phyloP scores from a whole-genome alignment of 129 eudicot genomes.

The Artemisia annua region DNA sequence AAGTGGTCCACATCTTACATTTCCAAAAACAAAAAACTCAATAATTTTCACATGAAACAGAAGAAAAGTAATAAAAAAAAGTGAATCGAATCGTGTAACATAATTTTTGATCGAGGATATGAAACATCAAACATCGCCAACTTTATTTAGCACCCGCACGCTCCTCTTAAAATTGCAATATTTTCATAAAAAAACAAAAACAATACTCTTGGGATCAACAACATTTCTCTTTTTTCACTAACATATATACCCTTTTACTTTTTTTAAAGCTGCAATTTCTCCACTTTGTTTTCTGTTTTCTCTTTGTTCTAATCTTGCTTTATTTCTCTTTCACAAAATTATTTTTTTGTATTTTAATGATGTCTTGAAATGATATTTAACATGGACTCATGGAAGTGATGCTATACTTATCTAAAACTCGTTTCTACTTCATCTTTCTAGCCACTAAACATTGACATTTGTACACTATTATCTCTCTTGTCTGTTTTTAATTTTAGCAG shows the following conservation, averaged over 20 bases:
- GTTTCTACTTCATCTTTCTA: too few relatives aligned
- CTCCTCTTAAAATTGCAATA: not conserved
- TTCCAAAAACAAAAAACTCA: not conserved
- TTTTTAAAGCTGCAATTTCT: slow-evolving; percentile 36
- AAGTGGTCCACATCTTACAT: not conserved
- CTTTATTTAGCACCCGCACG: not conserved
- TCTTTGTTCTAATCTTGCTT: slow-evolving; percentile 7
- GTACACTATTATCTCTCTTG: too few relatives aligned
- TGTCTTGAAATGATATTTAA: too few relatives aligned
- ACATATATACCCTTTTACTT: slow-evolving; percentile 23
- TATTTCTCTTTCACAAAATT: slow-evolving; percentile 16
- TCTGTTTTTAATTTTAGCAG: too few relatives aligned
- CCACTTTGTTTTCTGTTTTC: slow-evolving; percentile 27
- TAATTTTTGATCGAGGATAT: not conserved
- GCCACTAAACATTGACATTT: too few relatives aligned
- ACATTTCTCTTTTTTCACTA: slow-evolving; percentile 21
- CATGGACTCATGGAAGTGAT: too few relatives aligned
- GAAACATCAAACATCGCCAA: not conserved
- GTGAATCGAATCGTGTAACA: not conserved
- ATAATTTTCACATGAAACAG: not conserved
- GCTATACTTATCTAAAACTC: too few relatives aligned
- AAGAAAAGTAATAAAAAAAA: not conserved
- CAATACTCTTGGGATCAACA: slow-evolving; percentile 32
- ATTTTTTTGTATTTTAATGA: not conserved
- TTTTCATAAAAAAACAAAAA: not conserved